phyloP scores from a whole-genome alignment of 495 filamentous ascomycete species.

The Trichoderma orchidacearum region DNA sequence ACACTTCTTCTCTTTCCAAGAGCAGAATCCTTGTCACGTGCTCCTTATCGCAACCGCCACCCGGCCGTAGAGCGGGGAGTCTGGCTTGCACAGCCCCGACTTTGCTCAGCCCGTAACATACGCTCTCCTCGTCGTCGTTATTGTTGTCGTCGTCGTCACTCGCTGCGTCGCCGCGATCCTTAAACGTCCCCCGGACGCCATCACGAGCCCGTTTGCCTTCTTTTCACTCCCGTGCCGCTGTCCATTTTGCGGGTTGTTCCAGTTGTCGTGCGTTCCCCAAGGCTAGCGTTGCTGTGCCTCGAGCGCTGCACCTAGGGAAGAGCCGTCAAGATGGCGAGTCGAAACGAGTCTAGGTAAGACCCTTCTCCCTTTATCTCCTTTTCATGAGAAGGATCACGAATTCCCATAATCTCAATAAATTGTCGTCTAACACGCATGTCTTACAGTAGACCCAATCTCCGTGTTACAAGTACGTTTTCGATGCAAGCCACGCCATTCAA shows the following conservation, averaged over 20 bases:
- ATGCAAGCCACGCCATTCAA: not conserved
- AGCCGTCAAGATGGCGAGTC: not conserved
- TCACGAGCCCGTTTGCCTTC: not conserved
- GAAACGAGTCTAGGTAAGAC: not conserved
- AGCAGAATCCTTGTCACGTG: not conserved
- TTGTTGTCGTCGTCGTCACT: not conserved
- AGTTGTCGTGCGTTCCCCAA: not conserved
- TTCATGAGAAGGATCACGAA: too few relatives aligned
- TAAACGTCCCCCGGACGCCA: not conserved
- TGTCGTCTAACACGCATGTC: not conserved
- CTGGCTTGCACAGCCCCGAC: not conserved
- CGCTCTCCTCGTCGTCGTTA: not conserved
- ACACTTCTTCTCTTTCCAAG: too few relatives aligned
- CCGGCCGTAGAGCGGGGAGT: not conserved
- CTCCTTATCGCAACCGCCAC: not conserved
- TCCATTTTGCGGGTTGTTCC: not conserved
- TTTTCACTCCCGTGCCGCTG: too few relatives aligned
- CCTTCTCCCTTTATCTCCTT: not conserved
- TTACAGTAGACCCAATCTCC: constrained; percentile 43
- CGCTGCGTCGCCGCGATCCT: not conserved
- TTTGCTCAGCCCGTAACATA: not conserved
- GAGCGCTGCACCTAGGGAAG: not conserved
- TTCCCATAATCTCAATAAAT: not conserved
- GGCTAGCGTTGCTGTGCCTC: not conserved
- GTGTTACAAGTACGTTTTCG: constrained; percentile 46